These are phyloP conservation scores for Eucalyptus marginata DNA, from an alignment of 345 rosid genomes.

Conservation along the genomic window DNA sequence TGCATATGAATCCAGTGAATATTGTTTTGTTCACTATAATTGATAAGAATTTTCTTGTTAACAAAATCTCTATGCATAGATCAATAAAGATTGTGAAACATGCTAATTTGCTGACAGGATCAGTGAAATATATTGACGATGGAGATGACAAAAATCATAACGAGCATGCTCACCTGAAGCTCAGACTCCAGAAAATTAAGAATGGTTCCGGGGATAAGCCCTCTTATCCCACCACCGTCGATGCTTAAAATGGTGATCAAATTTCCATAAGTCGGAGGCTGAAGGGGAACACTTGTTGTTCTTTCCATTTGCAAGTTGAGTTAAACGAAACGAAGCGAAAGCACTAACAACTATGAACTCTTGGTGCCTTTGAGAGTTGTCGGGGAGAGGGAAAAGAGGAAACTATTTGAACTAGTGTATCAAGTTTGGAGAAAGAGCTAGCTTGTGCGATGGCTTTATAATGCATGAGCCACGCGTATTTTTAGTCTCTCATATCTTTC, in stretches of 20 bases:
- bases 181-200: conserved; percentile 13
- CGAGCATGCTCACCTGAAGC: conserved; percentile 9
- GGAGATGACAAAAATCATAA: not conserved
- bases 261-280: conserved; percentile 14
- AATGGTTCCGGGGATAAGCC: conserved; percentile 24
- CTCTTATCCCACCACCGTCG: conserved; percentile 39
- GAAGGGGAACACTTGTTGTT: not conserved
- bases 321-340: not conserved
- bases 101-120: no score
- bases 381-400: not conserved
- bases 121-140: no score
- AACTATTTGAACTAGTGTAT: not conserved
- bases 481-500: not conserved
- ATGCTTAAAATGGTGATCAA: conserved; percentile 25
- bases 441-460: not conserved
- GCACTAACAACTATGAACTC: not conserved
- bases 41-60: not conserved
- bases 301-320: not conserved
- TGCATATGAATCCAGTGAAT: not conserved
- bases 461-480: not conserved
- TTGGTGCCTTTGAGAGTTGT: not conserved
- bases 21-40: not conserved
- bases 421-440: not conserved
- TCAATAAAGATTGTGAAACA: not conserved
- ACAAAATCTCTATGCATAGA: not conserved